Conservation (phyloP, 139 green algal genomes). For the Zygnema cylindricum region DNA sequence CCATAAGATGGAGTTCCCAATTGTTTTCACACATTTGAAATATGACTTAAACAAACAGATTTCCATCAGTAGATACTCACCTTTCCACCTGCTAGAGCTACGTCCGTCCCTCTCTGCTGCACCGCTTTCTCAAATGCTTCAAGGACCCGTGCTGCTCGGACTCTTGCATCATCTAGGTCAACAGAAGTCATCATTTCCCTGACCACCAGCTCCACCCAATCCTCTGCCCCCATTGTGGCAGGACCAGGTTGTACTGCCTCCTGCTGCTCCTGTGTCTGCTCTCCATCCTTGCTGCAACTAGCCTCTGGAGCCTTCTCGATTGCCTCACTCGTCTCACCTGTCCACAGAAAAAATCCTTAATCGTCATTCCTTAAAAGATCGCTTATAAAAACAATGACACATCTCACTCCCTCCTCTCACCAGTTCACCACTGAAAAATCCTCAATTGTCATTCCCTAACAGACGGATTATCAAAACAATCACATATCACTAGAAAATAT, state of each 20-base stretch:
- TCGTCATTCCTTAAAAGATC: not conserved
- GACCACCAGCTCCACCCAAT: constrained; percentile 63
- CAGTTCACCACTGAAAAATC: not conserved
- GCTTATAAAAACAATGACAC: not conserved
- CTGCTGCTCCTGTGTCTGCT: not conserved
- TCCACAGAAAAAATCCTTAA: too few species aligned
- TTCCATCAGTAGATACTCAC: not conserved
- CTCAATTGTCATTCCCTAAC: too few species aligned
- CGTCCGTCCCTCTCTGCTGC: constrained; percentile 8
- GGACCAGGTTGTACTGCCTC: not conserved
- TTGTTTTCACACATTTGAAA: too few species aligned
- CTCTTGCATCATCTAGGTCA: constrained; percentile 57
- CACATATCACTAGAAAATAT: too few species aligned
- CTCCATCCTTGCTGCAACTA: not conserved
- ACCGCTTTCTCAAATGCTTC: constrained; percentile 56
- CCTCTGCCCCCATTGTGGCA: constrained; percentile 14
- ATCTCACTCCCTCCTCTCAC: not conserved
- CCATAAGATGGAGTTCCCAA: too few species aligned
- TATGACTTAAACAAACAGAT: too few species aligned
- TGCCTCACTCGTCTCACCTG: too few species aligned
- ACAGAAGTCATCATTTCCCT: constrained; percentile 50
- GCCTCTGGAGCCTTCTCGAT: not conserved
- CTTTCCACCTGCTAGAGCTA: not conserved
- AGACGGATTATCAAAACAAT: too few species aligned
- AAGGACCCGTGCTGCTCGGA: constrained; percentile 39